These are phyloP conservation scores for Fusarium burgessii DNA, from an alignment of 2,329 filamentous ascomycete species.

Conservation along the genomic window DNA sequence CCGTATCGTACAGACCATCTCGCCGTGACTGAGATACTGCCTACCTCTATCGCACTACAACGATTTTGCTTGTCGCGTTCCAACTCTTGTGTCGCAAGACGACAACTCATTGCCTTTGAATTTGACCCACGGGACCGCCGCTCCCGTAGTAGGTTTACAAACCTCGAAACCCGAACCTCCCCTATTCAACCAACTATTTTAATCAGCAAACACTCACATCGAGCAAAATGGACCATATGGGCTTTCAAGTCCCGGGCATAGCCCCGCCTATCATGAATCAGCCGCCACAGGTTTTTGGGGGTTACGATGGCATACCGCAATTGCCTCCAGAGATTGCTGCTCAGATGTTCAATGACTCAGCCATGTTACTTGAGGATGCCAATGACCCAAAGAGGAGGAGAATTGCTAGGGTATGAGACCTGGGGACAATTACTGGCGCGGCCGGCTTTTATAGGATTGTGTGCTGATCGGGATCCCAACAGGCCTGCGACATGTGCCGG, in stretches of 20 bases:
- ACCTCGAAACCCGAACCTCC: slow-evolving; percentile 8
- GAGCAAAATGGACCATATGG: slow-evolving; percentile 60
- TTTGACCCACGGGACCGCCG: slow-evolving; percentile 22
- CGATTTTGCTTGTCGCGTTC: slow-evolving; percentile 1
- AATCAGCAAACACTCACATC: not conserved
- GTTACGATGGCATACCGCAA: slow-evolving; percentile 71
- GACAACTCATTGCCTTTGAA: slow-evolving; percentile 17
- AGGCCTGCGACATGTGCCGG: slow-evolving; percentile 96
- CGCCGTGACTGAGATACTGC: slow-evolving; percentile 17
- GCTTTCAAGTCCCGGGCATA: slow-evolving; percentile 70
- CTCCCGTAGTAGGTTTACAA: slow-evolving; percentile 18
- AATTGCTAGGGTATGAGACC: slow-evolving; percentile 79
- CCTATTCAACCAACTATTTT: not conserved
- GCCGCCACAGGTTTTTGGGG: slow-evolving; percentile 76
- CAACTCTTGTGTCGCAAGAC: slow-evolving; percentile 6
- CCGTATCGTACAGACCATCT: not conserved
- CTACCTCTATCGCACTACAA: not conserved
- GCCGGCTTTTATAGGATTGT: not conserved
- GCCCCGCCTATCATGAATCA: slow-evolving; percentile 72
- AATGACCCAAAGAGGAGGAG: slow-evolving; percentile 89
- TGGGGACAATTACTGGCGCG: not conserved
- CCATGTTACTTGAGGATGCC: slow-evolving; percentile 69
- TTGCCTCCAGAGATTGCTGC: slow-evolving; percentile 67
- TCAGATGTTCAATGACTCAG: slow-evolving; percentile 71
- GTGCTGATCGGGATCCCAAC: slow-evolving; percentile 31